Conservation (phyloP, 2,329 filamentous ascomycete genomes). For the Sarocladiaceae sp. region DNA sequence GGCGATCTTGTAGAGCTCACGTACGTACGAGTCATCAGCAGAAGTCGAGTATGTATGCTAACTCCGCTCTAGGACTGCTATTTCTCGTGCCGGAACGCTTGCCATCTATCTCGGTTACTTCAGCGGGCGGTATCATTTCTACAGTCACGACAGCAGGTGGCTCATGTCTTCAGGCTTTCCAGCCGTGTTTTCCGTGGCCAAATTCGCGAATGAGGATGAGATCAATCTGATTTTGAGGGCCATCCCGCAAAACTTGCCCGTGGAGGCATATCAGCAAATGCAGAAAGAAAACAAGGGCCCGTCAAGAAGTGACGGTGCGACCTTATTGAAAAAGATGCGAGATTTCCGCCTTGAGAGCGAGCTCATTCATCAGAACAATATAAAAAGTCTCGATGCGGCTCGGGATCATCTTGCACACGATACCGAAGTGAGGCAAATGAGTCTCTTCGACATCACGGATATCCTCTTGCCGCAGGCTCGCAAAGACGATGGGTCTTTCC, state of each 20-base stretch:
- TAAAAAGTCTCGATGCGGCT: conserved; percentile 43
- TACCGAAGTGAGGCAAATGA: conserved; percentile 38
- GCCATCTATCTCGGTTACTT: conserved; percentile 50
- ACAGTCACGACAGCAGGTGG: conserved; percentile 48
- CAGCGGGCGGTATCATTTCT: conserved; percentile 49
- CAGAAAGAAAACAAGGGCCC: conserved; percentile 35
- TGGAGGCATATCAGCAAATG: conserved; percentile 27
- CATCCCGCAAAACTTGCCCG: conserved; percentile 23
- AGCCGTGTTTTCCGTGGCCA: conserved; percentile 45
- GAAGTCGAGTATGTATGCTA: conserved; percentile 6
- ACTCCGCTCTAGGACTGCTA: conserved; percentile 21
- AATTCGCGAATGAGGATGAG: conserved; percentile 38
- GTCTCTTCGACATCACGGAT: conserved; percentile 46
- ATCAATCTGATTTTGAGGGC: conserved; percentile 32
- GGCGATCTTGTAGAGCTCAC: conserved; percentile 50
- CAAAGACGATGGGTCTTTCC: conserved; percentile 33
- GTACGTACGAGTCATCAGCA: conserved; percentile 19
- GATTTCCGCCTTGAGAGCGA: conserved; percentile 39
- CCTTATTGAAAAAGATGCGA: conserved; percentile 43
- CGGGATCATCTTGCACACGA: conserved; percentile 34
- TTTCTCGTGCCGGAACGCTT: conserved; percentile 42
- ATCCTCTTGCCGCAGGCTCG: conserved; percentile 33
- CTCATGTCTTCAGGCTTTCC: conserved; percentile 36
- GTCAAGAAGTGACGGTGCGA: conserved; percentile 35
- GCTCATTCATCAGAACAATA: conserved; percentile 41